phyloP scores from a whole-genome alignment of 169 alveolate genomes.

The Theileria equi region DNA sequence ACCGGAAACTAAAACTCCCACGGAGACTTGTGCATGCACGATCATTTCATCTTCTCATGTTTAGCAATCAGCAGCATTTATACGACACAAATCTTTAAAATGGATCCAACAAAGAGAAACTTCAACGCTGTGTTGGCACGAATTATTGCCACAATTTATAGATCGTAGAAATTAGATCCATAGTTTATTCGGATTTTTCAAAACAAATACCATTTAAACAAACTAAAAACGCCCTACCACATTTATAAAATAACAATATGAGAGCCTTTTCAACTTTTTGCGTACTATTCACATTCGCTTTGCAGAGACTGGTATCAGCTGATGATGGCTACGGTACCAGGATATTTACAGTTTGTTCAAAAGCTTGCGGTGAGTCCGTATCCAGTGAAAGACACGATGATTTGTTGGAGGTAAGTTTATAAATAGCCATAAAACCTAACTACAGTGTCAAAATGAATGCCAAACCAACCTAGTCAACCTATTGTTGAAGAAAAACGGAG shows the following conservation, averaged over 20 bases:
- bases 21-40: neutral
- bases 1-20: neutral
- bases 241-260: too few species aligned
- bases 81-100: neutral
- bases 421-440: neutral
- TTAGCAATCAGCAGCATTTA: neutral
- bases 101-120: neutral
- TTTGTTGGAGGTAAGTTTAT: conserved; percentile 7
- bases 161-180: neutral
- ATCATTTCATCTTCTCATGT: neutral
- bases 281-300: too few species aligned
- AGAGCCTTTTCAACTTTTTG: neutral
- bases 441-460: conserved; percentile 20
- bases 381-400: neutral
- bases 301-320: too few species aligned
- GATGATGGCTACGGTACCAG: neutral
- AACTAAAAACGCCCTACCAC: too few species aligned
- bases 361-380: conserved; percentile 13
- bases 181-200: neutral
- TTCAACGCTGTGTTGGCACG: neutral
- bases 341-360: conserved; percentile 12
- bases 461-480: conserved; percentile 6
- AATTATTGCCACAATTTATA: too few species aligned
- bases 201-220: neutral
- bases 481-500: conserved; percentile 12